A percentile compares a stretch with the other conserved stretches of the same genome.
These are phyloP conservation scores for Achaetomium macrosporum DNA, from an alignment of 2,329 filamentous ascomycete genomes.

Conservation along the genomic window DNA sequence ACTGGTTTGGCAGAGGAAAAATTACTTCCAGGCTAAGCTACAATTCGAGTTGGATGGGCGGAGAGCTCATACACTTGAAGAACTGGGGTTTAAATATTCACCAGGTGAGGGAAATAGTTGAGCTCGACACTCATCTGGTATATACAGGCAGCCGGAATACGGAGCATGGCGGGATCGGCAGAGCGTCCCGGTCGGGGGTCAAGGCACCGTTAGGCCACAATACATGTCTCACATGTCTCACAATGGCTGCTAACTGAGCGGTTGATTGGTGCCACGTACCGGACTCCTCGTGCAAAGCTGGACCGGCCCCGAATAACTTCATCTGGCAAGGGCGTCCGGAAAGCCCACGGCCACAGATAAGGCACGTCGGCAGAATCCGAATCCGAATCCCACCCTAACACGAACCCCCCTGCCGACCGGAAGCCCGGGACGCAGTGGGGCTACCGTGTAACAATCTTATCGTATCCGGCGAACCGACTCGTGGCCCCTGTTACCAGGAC, in stretches of 20 bases:
- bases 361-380: too few relatives aligned
- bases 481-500: too few relatives aligned
- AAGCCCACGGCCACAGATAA: background rate
- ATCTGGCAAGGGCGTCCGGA: background rate
- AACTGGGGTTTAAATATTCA: conserved; percentile 63
- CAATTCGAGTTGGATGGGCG: conserved; percentile 63
- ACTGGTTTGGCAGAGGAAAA: conserved; percentile 64
- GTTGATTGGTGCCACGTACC: background rate
- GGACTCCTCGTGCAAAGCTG: background rate
- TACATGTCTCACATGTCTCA: conserved; percentile 7
- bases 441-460: too few relatives aligned
- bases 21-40: conserved; percentile 64
- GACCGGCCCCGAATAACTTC: background rate
- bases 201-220: too few relatives aligned
- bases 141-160: background rate
- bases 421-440: too few relatives aligned
- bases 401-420: too few relatives aligned
- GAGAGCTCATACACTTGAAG: conserved; percentile 57
- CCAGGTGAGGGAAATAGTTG: conserved; percentile 14
- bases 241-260: background rate
- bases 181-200: background rate
- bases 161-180: background rate
- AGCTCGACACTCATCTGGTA: background rate
- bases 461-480: too few relatives aligned
- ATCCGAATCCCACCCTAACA: too few relatives aligned